A percentile compares a stretch with the other conserved stretches of the same genome.
These are phyloP conservation scores for Arthroderma uncinatum DNA, from an alignment of 2,329 filamentous ascomycete genomes.

Conservation along the genomic window DNA sequence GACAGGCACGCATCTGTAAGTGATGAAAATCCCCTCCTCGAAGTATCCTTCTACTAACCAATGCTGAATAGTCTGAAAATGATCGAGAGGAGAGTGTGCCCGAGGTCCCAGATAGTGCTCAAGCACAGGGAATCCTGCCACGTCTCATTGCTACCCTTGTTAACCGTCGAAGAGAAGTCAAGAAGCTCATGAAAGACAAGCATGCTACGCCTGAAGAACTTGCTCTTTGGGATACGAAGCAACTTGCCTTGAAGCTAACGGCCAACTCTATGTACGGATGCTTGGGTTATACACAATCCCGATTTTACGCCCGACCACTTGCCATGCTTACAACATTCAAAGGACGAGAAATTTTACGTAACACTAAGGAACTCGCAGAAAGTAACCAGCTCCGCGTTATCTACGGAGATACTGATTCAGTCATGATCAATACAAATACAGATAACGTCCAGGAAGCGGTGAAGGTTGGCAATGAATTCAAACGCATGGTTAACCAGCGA, in stretches of 20 bases:
- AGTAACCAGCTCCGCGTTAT: slow-evolving; percentile 86
- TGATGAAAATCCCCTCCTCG: slow-evolving; percentile 9
- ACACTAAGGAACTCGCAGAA: slow-evolving; percentile 92
- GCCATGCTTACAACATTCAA: slow-evolving; percentile 96
- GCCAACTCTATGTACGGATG: slow-evolving; percentile 99
- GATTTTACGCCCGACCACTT: slow-evolving; percentile 90
- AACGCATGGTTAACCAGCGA: slow-evolving; percentile 82
- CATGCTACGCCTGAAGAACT: slow-evolving; percentile 73
- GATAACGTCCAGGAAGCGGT: slow-evolving; percentile 84
- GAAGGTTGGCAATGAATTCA: slow-evolving; percentile 89
- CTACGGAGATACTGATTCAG: slow-evolving; percentile 96
- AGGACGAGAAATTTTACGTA: slow-evolving; percentile 90
- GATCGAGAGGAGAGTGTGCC: slow-evolving; percentile 82
- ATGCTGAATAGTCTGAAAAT: slow-evolving; percentile 35
- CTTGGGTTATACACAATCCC: slow-evolving; percentile 89
- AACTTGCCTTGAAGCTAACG: slow-evolving; percentile 89
- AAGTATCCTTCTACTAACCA: slow-evolving; percentile 11
- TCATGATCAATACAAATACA: slow-evolving; percentile 99
- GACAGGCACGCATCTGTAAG: slow-evolving; percentile 62
- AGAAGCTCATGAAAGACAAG: slow-evolving; percentile 93
- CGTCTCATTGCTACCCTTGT: slow-evolving; percentile 87
- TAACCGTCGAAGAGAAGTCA: slow-evolving; percentile 77
- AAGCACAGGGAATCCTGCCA: slow-evolving; percentile 76
- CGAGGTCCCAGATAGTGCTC: slow-evolving; percentile 60
- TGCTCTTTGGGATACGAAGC: slow-evolving; percentile 95